Conservation (phyloP, 2,329 filamentous ascomycete genomes). For the Aureobasidium uvarum region DNA sequence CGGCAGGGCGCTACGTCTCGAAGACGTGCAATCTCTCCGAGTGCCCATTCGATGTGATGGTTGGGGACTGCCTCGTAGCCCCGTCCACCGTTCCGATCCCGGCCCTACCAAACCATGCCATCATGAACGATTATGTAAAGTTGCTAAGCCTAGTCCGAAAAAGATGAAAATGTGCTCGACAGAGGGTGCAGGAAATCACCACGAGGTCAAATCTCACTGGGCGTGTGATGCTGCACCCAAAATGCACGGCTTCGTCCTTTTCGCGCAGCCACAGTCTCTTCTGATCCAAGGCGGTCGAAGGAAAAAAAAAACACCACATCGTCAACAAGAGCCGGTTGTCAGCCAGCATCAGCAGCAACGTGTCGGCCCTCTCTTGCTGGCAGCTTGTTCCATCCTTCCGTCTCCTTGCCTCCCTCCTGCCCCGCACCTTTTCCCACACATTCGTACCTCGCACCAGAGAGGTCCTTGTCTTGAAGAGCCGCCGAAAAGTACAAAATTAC, state of each 20-base stretch:
- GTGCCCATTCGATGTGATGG: neutral
- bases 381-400: conserved; percentile 9
- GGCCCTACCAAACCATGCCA: neutral
- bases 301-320: conserved; percentile 11
- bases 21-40: neutral
- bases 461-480: conserved; percentile 8
- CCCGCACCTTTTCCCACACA: conserved; percentile 20
- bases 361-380: neutral
- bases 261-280: conserved; percentile 13
- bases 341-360: conserved; percentile 16
- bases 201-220: conserved; percentile 15
- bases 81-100: conserved; percentile 8
- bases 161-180: conserved; percentile 23
- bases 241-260: conserved; percentile 18
- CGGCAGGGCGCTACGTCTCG: neutral
- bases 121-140: conserved; percentile 23
- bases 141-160: conserved; percentile 21
- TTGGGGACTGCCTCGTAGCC: conserved; percentile 1
- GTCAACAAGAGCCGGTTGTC: conserved; percentile 4
- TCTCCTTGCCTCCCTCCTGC: conserved; percentile 17
- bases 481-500: conserved; percentile 22
- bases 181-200: conserved; percentile 20
- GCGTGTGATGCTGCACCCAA: conserved; percentile 10
- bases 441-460: conserved; percentile 6
- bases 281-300: neutral